Percentiles rank a stretch among this genome's conserved stretches.
Evolutionary conservation across 2,329 filamentous ascomycete genomes (phyloP).

Genomic region (Cladophialophora psammophila): DNA sequence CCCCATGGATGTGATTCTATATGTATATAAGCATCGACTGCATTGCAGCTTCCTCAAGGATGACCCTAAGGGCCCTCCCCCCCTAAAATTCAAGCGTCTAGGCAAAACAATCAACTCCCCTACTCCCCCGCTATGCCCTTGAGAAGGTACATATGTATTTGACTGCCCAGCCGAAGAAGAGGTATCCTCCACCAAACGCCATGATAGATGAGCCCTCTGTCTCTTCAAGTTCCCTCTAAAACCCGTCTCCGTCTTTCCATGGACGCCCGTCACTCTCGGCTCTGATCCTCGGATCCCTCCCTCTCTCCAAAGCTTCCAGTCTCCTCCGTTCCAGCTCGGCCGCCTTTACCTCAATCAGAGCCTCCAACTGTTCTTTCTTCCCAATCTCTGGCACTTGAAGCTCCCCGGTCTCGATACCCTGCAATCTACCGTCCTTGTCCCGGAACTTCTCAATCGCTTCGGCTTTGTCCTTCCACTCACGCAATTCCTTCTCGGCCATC

Average conservation of each 20-base stretch:
- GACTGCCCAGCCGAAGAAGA: too few relatives aligned
- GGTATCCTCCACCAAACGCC: too few relatives aligned
- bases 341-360: conserved; percentile 54
- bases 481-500: conserved; percentile 52
- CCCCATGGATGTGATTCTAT: too few relatives aligned
- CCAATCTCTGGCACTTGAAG: conserved; percentile 35
- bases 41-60: too few relatives aligned
- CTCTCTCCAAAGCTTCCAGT: conserved; percentile 57
- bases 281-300: conserved; percentile 59
- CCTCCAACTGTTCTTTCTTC: conserved; percentile 53
- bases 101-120: too few relatives aligned
- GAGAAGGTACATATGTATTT: too few relatives aligned
- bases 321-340: conserved; percentile 52
- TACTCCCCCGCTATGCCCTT: too few relatives aligned
- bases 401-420: conserved; percentile 34
- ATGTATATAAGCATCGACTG: too few relatives aligned
- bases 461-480: conserved; percentile 51
- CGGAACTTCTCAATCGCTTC: conserved; percentile 46
- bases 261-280: conserved; percentile 61
- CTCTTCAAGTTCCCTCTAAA: conserved; percentile 44
- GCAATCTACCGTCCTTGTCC: conserved; percentile 23
- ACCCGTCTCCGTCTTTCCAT: conserved; percentile 65
- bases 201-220: neutral
- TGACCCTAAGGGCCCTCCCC: too few relatives aligned
- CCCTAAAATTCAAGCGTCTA: too few relatives aligned